Percentiles rank a stretch among this genome's conserved stretches.
Conservation (phyloP, 2,329 filamentous ascomycete genomes). For the Dendryphion nanum region DNA sequence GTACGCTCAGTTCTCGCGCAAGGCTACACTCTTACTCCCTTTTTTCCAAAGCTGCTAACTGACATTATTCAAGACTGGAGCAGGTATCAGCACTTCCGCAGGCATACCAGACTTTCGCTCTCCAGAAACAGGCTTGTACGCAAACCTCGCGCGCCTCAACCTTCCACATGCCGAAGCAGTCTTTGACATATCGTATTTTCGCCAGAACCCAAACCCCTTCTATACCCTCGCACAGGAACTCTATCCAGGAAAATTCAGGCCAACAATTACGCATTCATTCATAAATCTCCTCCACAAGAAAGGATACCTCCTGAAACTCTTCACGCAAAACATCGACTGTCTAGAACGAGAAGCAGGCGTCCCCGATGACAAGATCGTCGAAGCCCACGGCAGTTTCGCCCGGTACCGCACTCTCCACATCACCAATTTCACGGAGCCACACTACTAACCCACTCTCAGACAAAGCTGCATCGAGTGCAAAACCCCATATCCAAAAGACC, state of each 20-base stretch:
- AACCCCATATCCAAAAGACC: conserved; percentile 65
- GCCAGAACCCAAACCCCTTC: conserved; percentile 80
- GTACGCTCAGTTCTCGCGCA: conserved; percentile 34
- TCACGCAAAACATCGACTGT: conserved; percentile 98
- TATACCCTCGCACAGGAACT: conserved; percentile 90
- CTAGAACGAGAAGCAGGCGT: conserved; percentile 86
- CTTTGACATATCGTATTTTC: conserved; percentile 90
- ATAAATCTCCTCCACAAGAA: conserved; percentile 79
- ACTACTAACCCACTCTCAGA: conserved; percentile 31
- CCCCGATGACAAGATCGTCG: conserved; percentile 75
- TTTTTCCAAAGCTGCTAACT: background rate
- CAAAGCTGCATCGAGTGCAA: conserved; percentile 92
- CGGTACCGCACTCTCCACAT: conserved; percentile 12
- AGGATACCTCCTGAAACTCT: conserved; percentile 76
- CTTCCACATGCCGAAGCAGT: conserved; percentile 89
- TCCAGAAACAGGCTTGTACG: conserved; percentile 88
- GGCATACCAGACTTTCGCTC: conserved; percentile 91
- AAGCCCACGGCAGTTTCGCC: conserved; percentile 95
- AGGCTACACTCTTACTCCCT: conserved; percentile 8
- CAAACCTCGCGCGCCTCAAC: conserved; percentile 82
- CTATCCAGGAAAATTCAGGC: conserved; percentile 84
- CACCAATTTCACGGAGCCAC: no score
- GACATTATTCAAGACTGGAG: conserved; percentile 68
- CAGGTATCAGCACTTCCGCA: conserved; percentile 76
- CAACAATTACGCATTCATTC: conserved; percentile 88